Evolutionary conservation across 1,139 yeast genomes (phyloP).

Genomic region (Debaryomycetaceae sp.): DNA sequence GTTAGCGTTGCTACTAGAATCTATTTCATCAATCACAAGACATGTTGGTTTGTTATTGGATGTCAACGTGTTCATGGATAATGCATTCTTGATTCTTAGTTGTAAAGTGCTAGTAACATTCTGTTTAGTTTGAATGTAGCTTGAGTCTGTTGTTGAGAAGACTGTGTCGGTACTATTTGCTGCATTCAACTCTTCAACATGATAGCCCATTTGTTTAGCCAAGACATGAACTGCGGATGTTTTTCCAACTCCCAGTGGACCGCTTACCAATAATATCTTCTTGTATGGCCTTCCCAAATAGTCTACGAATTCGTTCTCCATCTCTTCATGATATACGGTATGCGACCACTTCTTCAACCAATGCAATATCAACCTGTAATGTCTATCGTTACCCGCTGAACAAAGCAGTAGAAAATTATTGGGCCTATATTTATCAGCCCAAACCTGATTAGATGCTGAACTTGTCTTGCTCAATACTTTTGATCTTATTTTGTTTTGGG

Average conservation of each 20-base stretch:
- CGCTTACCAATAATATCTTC: conserved; percentile 72
- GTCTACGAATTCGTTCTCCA: conserved; percentile 32
- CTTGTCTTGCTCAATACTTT: conserved; percentile 2
- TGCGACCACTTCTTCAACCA: conserved; percentile 86
- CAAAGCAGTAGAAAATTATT: conserved; percentile 54
- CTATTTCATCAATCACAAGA: conserved; percentile 84
- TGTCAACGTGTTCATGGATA: conserved; percentile 61
- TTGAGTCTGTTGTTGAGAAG: conserved; percentile 20
- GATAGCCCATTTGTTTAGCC: conserved; percentile 79
- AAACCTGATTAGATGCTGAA: conserved; percentile 25
- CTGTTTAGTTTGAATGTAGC: conserved; percentile 10
- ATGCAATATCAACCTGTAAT: conserved; percentile 64
- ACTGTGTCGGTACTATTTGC: conserved; percentile 57
- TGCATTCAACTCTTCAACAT: conserved; percentile 83
- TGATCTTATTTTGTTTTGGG: conserved; percentile 9
- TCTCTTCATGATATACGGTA: conserved; percentile 53
- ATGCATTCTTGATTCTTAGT: conserved; percentile 62
- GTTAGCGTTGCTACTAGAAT: conserved; percentile 71
- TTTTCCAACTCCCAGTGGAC: conserved; percentile 96
- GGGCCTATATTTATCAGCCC: conserved; percentile 90
- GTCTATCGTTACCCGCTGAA: conserved; percentile 78
- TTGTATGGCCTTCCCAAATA: conserved; percentile 66
- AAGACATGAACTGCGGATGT: conserved; percentile 85
- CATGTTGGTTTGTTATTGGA: conserved; percentile 66
- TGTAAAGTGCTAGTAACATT: conserved; percentile 30